These are phyloP conservation scores for Calocera viscosa DNA, from an alignment of 768 basidiomycete species.

Conservation along the genomic window DNA sequence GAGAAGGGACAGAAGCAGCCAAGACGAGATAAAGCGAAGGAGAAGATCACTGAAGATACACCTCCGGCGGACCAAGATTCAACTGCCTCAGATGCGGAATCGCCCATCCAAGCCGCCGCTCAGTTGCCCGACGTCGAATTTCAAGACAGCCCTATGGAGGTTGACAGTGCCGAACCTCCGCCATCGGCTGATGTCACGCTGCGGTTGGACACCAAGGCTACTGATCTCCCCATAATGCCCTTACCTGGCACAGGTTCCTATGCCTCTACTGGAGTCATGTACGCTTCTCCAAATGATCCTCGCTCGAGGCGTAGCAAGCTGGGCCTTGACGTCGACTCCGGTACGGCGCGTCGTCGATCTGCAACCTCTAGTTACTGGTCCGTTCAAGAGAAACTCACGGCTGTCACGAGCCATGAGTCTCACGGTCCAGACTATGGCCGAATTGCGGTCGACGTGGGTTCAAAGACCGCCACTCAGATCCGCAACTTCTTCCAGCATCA, in stretches of 20 bases:
- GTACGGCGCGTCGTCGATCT: constrained; percentile 9
- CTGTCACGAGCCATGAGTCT: constrained; percentile 21
- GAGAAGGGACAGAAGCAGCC: constrained; percentile 10
- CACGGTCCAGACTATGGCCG: constrained; percentile 56
- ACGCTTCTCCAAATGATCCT: neutral
- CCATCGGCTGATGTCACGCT: neutral
- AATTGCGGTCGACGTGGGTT: constrained; percentile 54
- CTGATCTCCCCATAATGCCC: neutral
- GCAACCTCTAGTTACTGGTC: constrained; percentile 43
- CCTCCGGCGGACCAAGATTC: neutral
- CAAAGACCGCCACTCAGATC: constrained; percentile 29
- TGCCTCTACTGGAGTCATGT: neutral
- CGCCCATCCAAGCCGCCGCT: neutral
- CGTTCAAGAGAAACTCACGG: constrained; percentile 47
- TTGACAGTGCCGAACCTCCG: neutral
- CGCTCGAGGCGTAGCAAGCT: neutral
- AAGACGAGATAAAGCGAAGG: constrained; percentile 11
- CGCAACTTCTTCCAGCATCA: constrained; percentile 25
- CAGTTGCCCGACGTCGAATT: neutral
- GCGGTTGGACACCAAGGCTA: neutral
- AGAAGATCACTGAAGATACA: constrained; percentile 18
- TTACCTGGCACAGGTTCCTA: neutral
- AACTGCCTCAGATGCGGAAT: constrained; percentile 10
- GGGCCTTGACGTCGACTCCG: neutral
- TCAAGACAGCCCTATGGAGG: neutral